phyloP scores from a whole-genome alignment of 352 stramenopile species.

The Pilasporangium apinafurcum region DNA sequence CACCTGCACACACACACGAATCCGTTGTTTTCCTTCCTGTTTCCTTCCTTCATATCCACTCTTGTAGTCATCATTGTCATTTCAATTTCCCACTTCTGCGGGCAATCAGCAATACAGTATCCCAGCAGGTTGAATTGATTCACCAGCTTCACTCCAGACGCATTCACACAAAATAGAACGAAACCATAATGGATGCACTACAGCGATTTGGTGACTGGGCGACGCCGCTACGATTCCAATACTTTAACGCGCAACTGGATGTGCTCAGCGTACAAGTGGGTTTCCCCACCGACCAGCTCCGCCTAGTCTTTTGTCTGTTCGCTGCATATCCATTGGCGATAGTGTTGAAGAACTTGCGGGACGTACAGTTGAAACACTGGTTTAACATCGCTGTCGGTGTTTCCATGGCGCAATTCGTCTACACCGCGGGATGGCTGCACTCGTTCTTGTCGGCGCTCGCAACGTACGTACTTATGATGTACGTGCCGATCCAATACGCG shows the following conservation, averaged over 20 bases:
- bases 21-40: no score
- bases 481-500: constrained; percentile 39
- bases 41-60: no score
- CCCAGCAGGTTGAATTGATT: no score
- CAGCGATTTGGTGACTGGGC: constrained; percentile 48
- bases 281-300: constrained; percentile 50
- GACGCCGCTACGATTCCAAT: constrained; percentile 48
- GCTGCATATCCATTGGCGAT: constrained; percentile 91
- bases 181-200: no score
- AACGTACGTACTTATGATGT: constrained; percentile 88
- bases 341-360: constrained; percentile 85
- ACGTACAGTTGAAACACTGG: constrained; percentile 85
- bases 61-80: no score
- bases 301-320: constrained; percentile 90
- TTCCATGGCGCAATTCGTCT: constrained; percentile 92
- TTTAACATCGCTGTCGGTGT: constrained; percentile 90
- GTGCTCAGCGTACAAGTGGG: constrained; percentile 30
- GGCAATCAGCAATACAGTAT: neutral
- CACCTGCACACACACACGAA: no score
- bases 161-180: no score
- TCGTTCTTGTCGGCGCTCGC: constrained; percentile 88
- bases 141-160: no score
- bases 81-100: no score
- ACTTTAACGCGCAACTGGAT: constrained; percentile 36
- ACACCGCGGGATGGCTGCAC: constrained; percentile 92